Evolutionary conservation across 331 rosid species (phyloP), one percentile per base, ranked within the genome.

Genomic region (Telfairia occidentalis): DNA sequence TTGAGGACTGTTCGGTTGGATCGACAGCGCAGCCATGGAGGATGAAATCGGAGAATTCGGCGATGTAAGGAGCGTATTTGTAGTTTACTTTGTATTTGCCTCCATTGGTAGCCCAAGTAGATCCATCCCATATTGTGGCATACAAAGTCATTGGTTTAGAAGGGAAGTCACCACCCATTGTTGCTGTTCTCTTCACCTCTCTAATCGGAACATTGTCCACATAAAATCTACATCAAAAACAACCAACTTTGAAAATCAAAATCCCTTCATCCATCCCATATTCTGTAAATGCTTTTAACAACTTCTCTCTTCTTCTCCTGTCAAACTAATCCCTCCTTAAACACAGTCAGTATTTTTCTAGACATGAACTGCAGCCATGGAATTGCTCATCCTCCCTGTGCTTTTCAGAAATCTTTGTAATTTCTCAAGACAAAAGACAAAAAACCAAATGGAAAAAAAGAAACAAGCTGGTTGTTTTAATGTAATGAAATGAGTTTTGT

Each of bases 91-190:
- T 84, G 86, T 94, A 94, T 81, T 90, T 91, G 18, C 98, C 98
- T 9, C 97, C 98, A 85, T 94, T 90, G 71, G 98, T 94, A 34
- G 97, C 98, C 98, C 98, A 94, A 76, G 78, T 87, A 42, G 98
- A 94, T 61, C 87, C 98, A 87, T 94, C 98, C 98, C 98, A 94
- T 74, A 94, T 91, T 71, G 98, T 94, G 7, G 96, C 97, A 82
- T 91, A 91, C 66, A 94, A 82, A 71, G 92, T 88, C 98, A 94
- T 94, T 79, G 97, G 90, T 85, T 94, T 94, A 54, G 96, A 77
- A 12, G 98, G 98, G 76, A 88, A 94, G 75, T 94, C 98, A 75
- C 96, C 98, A 70, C 96, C 92, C 97, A 89, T 88, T 0, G 90
- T 78, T 65, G 86, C 81, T 79, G 92, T 87, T 84, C 87, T 83